These are phyloP conservation scores for Rhodotorula sp. DNA, from an alignment of 1,284 basidiomycete genomes.

Conservation along the genomic window DNA sequence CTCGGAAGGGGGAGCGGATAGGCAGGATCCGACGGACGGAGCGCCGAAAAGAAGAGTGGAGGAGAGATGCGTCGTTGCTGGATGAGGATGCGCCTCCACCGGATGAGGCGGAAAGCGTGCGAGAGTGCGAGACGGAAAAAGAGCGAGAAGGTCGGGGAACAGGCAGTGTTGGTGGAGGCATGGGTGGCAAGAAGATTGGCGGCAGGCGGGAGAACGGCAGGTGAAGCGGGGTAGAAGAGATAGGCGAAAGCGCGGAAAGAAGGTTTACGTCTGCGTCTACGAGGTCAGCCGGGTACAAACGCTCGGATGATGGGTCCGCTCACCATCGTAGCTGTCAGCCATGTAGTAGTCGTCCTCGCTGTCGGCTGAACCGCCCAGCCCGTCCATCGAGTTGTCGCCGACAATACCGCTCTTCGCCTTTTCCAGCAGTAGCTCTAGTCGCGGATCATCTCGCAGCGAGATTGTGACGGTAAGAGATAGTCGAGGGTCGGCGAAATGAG, in stretches of 20 bases:
- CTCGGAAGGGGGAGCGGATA: constrained; percentile 1
- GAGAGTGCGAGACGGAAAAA: constrained; percentile 13
- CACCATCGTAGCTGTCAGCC: constrained; percentile 29
- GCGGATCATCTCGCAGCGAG: constrained; percentile 31
- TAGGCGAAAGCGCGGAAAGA: constrained; percentile 15
- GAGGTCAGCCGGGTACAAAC: no score
- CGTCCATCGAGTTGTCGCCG: neutral
- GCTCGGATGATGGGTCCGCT: neutral
- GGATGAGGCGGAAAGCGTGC: neutral
- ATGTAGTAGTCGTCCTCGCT: constrained; percentile 34
- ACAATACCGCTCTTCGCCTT: neutral
- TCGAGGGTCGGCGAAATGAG: constrained; percentile 5
- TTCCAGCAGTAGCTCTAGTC: constrained; percentile 14
- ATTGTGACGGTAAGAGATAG: constrained; percentile 26
- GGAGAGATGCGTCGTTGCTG: neutral
- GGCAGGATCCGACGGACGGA: constrained; percentile 15
- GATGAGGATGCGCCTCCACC: neutral
- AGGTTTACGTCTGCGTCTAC: constrained; percentile 30
- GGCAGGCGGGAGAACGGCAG: constrained; percentile 33
- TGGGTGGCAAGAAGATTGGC: neutral
- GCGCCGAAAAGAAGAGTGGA: constrained; percentile 24
- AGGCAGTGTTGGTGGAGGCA: neutral
- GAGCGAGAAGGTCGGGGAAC: constrained; percentile 4
- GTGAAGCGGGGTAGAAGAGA: constrained; percentile 13
- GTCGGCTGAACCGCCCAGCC: neutral